phyloP scores from a whole-genome alignment of 352 stramenopile genomes.

The Phytophthora cryptogea region DNA sequence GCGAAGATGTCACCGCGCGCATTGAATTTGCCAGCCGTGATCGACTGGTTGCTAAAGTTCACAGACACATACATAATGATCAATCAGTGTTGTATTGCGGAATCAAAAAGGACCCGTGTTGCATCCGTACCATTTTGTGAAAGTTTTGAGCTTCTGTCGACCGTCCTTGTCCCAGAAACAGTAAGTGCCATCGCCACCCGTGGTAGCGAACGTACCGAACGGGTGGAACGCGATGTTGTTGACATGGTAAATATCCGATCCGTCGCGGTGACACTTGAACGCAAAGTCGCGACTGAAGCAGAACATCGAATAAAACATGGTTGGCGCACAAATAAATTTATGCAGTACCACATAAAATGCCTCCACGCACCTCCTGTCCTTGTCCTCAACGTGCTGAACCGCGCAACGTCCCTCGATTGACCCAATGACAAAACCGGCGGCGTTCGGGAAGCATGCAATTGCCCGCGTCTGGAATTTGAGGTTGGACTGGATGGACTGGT shows the following conservation, averaged over 20 bases:
- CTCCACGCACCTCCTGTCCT: slow-evolving; percentile 57
- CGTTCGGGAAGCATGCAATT: slow-evolving; percentile 90
- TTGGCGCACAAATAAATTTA: slow-evolving; percentile 1
- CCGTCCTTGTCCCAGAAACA: slow-evolving; percentile 99
- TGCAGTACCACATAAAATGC: no score
- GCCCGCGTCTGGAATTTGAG: slow-evolving; percentile 91
- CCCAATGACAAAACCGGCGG: slow-evolving; percentile 86
- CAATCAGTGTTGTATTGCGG: no score
- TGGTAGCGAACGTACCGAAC: slow-evolving; percentile 96
- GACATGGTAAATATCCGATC: slow-evolving; percentile 87
- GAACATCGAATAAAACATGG: slow-evolving; percentile 1
- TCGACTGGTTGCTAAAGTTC: slow-evolving; percentile 78
- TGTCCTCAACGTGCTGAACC: slow-evolving; percentile 90
- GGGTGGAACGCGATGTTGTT: slow-evolving; percentile 92
- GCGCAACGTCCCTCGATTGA: slow-evolving; percentile 92
- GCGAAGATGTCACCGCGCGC: slow-evolving; percentile 94
- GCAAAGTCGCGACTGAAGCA: slow-evolving; percentile 81
- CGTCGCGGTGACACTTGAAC: slow-evolving; percentile 93
- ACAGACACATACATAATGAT: slow-evolving; percentile 1
- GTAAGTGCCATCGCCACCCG: slow-evolving; percentile 94
- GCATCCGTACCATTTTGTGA: slow-evolving; percentile 65
- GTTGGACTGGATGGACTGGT: slow-evolving; percentile 83
- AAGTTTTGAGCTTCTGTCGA: slow-evolving; percentile 95
- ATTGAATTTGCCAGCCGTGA: slow-evolving; percentile 94
- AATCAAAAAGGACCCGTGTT: background rate